These are phyloP conservation scores for Penicillium sp. DNA, from an alignment of 2,329 filamentous ascomycete genomes.

Conservation along the genomic window DNA sequence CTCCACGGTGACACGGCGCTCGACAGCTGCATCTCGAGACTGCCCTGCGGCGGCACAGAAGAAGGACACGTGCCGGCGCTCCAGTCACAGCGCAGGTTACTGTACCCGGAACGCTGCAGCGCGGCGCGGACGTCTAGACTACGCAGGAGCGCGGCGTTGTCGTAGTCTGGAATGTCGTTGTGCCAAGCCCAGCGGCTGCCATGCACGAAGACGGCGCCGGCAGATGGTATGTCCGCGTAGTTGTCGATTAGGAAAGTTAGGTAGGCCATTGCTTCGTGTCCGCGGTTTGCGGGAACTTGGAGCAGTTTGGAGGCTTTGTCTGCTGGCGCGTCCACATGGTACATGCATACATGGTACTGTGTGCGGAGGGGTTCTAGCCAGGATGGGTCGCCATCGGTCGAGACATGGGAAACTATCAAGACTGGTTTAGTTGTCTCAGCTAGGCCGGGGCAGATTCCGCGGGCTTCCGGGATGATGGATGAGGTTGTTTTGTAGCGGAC, in stretches of 20 bases:
- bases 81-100: conserved; percentile 54
- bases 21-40: conserved; percentile 41
- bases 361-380: conserved; percentile 44
- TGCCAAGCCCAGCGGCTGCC: conserved; percentile 48
- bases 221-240: conserved; percentile 39
- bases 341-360: conserved; percentile 48
- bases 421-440: conserved; percentile 41
- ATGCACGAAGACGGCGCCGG: conserved; percentile 46
- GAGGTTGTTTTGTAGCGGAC: conserved; percentile 44
- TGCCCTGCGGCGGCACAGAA: conserved; percentile 39
- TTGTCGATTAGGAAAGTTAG: conserved; percentile 50
- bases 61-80: conserved; percentile 43
- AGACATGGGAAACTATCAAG: conserved; percentile 45
- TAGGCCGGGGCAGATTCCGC: conserved; percentile 47
- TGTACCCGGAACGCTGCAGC: conserved; percentile 42
- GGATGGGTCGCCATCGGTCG: conserved; percentile 41
- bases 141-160: conserved; percentile 44
- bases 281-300: conserved; percentile 48
- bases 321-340: conserved; percentile 39
- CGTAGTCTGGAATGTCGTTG: conserved; percentile 46
- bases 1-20: conserved; percentile 45
- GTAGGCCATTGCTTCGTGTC: conserved; percentile 50
- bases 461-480: conserved; percentile 33
- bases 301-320: conserved; percentile 31
- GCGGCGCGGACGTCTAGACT: conserved; percentile 42